Base-by-base conservation (phyloP, 1,139 yeast species). In the Candida sp. region DNA sequence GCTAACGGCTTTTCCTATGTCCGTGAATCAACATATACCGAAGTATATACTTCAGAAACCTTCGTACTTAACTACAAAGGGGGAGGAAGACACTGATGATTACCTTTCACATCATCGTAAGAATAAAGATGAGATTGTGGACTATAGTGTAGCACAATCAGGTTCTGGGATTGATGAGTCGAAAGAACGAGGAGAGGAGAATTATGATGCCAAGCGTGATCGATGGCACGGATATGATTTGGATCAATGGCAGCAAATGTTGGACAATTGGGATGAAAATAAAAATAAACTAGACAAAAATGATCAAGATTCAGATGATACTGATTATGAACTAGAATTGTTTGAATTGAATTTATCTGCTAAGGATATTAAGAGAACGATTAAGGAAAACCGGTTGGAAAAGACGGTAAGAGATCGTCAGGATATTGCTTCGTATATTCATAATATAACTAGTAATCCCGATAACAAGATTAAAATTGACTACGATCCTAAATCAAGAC, bases 211-310 rank as follows among this genome's bases (percentile, higher is more conserved):
- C 15, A 84, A 84, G 50, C 66, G 95, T 45, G 95, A 87, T 59
- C 67, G 87, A 41, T 87, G 93, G 89, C 84, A 79, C 55, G 95
- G 95, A 0, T 84, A 78, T 55, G 84, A 83, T 45, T 68, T 75
- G 1, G 68, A 69, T 4, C 86, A 84, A 42, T 86, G 86, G 70
- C 72, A 70, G 39, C 60, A 64, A n/a, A 75, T 77, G 21, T 59
- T 81, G 5, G 63, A 64, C 35, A 64, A 68, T 42, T 75, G 81
- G 77, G 72, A 76, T 38, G 54, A 56, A 21, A 61, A 65, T 40
- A 39, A 39, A 30, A 7, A 4, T 11, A 36, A 36, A 23, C 19
- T 9, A 8, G 32, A 36, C 30, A 4, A 29, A 8, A 8, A 27
- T 45, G 38, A 39, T 43, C 41, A 54, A 30, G 35, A 47, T 2